Evolutionary conservation across 768 basidiomycete genomes (phyloP), one percentile per base, ranked within the genome.

Genomic region (Phylloporus arenicola): DNA sequence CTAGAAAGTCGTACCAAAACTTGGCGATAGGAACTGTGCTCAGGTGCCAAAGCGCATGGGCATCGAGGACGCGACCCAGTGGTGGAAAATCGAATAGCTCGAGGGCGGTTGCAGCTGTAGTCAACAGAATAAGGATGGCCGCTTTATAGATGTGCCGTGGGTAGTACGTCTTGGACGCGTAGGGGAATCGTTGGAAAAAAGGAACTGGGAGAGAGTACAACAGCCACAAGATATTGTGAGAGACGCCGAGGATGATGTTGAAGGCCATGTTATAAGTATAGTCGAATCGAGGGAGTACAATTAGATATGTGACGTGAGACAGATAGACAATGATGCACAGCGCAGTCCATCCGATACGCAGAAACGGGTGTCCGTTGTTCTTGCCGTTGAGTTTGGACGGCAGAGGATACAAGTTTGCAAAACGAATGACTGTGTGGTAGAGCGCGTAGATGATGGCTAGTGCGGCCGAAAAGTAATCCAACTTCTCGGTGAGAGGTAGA

Each of bases 391-490:
- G 65, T 64, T 48, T 68, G 64, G 48, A 60, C 52, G 60, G 57
- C 2, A 54, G 33, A 5, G 81, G 70, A 61, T 92, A 92, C 45
- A 93, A 70, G 58, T 86, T 83, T 61, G 86, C 85, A 16, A 88
- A 65, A 4, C 95, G 88, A 42, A 92, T 72, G 57, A 83, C 74
- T 22, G 86, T 80, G 65, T 80, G 82, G 67, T 89, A 93, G 4
- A 98, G 73, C 2, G 86, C 85, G 57, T 80, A 88, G 22, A 93
- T 64, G 56, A 96, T 93, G 12, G 86, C 83, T 9, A 86, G 69
- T 0, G 87, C 92, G 6, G 96, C 96, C 3, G 91, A 91, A 66
- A 97, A 96, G 67, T 99, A 99, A 62, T 98, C 96, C 63, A 94
- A 51, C 56, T 85, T 88, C 68, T 99, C 96, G 2, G 94, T 98